Evolutionary conservation across 176 grass and related monocot species (phyloP), one percentile per base, ranked within the genome.

Genomic region (Oryza brachyantha): DNA sequence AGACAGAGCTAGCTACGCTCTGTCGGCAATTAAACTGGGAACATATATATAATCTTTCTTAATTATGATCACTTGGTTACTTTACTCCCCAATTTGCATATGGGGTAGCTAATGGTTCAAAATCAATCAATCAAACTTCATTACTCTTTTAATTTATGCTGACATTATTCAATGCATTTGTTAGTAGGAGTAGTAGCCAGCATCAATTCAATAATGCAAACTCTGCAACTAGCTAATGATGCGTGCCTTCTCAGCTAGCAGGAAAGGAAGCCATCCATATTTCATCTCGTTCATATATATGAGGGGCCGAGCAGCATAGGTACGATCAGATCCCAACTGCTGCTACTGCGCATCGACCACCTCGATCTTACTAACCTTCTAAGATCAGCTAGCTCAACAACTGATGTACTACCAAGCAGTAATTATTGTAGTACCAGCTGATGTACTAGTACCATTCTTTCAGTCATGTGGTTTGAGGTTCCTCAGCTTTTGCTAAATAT

Each of bases 301-400:
- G n/a, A 61, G 52, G 21, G n/a, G 0, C n/a, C 43, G 26, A 42
- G 63, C 64, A 70, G 36, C 43, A 22, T 77, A 55, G 65, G 66
- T 80, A n/a, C 5, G n/a, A 69, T 70, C 6, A 5, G n/a, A 69
- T 70, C 6, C 26, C 65, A 59, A 76, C 77, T 17, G 70, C 77
- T 75, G 34, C 17, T 31, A 13, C 50, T n/a, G 50, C 50, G 10
- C 50, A 66, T 52, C 17, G 19, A 52, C n/a, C n/a, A n/a, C 7
- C 46, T 50, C 16, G 28, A 81, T 75, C 70, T 77, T 76, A 81
- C 29, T 61, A 73, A 2, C 75, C 83, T 79, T 79, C 68, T 3
- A 84, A 84, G 81, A 22, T 37, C 79, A 34, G 32, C 2, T 52
- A n/a, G 48, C 48, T 75, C 52, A 75, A 21, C 52, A 22, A 19